Evolutionary conservation across 1,284 basidiomycete species (phyloP).

Genomic region (Ceratobasidium sp.): DNA sequence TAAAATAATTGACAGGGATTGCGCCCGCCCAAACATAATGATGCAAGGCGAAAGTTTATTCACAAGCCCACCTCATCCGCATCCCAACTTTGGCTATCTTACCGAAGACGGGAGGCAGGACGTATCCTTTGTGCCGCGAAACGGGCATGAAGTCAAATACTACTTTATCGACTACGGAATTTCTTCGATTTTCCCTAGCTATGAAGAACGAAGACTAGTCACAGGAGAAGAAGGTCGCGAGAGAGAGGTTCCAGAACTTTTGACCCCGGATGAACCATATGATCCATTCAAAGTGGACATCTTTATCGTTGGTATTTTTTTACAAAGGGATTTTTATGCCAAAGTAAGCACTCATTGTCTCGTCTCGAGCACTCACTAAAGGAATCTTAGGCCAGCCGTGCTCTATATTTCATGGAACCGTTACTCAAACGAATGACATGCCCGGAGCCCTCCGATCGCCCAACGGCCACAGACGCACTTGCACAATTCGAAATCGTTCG

Average conservation of each 20-base stretch:
- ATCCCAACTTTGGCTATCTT: neutral
- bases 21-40: conserved; percentile 44
- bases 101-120: neutral
- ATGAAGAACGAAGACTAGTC: conserved; percentile 13
- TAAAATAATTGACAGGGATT: conserved; percentile 14
- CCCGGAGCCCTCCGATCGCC: neutral
- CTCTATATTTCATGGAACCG: neutral
- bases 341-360: conserved; percentile 12
- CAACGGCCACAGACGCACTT: neutral
- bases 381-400: neutral
- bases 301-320: conserved; percentile 38
- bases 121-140: neutral
- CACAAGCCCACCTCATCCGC: conserved; percentile 32
- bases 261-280: conserved; percentile 5
- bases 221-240: conserved; percentile 18
- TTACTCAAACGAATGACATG: neutral
- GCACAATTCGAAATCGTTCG: no score
- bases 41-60: conserved; percentile 30
- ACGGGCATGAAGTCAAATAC: conserved; percentile 19
- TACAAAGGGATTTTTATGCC: conserved; percentile 22
- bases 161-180: conserved; percentile 48
- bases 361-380: neutral
- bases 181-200: conserved; percentile 14
- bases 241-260: conserved; percentile 41
- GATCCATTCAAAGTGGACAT: conserved; percentile 49